Base-by-base conservation (phyloP, 768 basidiomycete species). In the Trametes maxima region DNA sequence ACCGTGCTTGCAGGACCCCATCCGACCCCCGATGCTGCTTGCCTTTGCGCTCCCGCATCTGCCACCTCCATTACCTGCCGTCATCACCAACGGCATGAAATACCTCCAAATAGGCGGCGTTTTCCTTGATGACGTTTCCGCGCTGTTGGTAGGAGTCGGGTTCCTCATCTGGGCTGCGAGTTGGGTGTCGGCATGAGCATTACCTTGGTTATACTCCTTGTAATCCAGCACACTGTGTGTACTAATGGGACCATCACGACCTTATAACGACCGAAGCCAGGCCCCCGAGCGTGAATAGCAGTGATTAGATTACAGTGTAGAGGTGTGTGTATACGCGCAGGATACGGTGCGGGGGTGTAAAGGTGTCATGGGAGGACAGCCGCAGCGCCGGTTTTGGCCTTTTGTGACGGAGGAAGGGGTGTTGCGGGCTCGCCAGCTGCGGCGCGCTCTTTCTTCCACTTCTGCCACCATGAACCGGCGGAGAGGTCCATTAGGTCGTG, bases 91-190 rank as follows among this genome's bases (percentile, higher is more conserved):
- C 59, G 79, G 77, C 1, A 69, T 90, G 60, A 87, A 85, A 62
- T 92, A 93, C 74, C 59, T 88, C 24, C 84, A 85, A 60, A 85
- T 94, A 80, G 84, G 80, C 8, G 80, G 83, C 1, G 69, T 83
- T 24, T 82, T 92, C 69, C 70, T 91, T 24, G 87, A 94, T 62
- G 92, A 92, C 65, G 71, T 94, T 0, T 83, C 90, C 2, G 84
- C 82, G 1, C 69, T 89, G 4, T 69, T 93, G 6, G 84, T 93
- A n/a, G 89, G 86, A 2, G 70, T 93, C 7, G 92, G 91, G 6
- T 69, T 93, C 13, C 55, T 73, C 17, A 61, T 73, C 51, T 73
- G 68, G 68, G 37, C 67, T 24, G 68, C 69, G 11, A 65, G 60
- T 16, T 73, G 69, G 70, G 54, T 71, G 39, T 65, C 66, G 24